phyloP scores from a whole-genome alignment of 208 protist species.

The Leishmania tropica region DNA sequence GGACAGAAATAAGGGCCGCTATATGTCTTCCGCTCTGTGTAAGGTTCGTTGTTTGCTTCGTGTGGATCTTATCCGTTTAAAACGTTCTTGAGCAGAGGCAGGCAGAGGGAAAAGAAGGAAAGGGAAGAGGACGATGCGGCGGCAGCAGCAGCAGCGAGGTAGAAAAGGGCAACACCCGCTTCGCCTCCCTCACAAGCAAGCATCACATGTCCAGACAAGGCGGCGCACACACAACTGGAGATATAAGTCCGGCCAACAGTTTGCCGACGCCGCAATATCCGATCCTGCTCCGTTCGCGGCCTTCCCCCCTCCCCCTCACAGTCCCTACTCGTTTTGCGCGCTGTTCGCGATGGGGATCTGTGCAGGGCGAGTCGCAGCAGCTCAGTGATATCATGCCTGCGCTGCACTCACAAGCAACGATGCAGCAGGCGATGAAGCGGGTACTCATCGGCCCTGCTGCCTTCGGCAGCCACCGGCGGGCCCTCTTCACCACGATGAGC shows the following conservation, averaged over 20 bases:
- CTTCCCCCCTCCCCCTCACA: not conserved
- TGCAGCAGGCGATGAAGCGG: conserved; percentile 24
- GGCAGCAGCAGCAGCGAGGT: not conserved
- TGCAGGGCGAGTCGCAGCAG: not conserved
- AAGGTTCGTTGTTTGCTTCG: not conserved
- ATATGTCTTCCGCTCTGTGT: not conserved
- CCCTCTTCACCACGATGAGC: not conserved
- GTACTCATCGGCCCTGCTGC: not conserved
- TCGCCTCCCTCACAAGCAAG: not conserved
- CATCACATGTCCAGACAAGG: not conserved
- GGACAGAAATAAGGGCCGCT: not conserved
- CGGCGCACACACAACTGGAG: not conserved
- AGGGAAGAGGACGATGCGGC: not conserved
- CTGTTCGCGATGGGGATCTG: not conserved
- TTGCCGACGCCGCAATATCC: not conserved
- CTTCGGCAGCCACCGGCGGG: not conserved
- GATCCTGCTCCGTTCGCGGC: not conserved
- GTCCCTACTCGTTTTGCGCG: not conserved
- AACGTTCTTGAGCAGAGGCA: not conserved
- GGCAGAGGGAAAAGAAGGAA: not conserved
- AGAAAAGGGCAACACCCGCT: not conserved
- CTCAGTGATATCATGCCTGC: not conserved
- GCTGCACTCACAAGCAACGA: conserved; percentile 18
- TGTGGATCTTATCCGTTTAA: not conserved
- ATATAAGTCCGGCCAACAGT: not conserved